Evolutionary conservation across 768 basidiomycete species (phyloP).

Genomic region (Tremella fuciformis): DNA sequence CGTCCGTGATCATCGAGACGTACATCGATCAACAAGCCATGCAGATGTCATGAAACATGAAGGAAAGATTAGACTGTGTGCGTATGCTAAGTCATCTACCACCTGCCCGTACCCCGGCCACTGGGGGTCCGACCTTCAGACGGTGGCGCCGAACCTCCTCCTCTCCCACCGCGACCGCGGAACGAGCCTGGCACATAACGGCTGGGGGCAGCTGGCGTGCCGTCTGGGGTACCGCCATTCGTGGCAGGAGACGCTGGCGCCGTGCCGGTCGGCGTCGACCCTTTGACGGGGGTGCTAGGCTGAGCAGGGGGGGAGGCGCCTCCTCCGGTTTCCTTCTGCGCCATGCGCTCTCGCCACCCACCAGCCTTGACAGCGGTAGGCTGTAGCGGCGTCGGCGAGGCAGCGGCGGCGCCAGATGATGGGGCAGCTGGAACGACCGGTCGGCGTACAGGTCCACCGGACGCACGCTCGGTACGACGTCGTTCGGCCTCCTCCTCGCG

Average conservation of each 20-base stretch:
- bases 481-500: conserved; percentile 53
- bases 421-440: conserved; percentile 12
- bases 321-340: conserved; percentile 53
- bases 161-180: conserved; percentile 14
- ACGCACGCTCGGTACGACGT: conserved; percentile 32
- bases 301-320: conserved; percentile 24
- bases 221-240: conserved; percentile 18
- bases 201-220: conserved; percentile 20
- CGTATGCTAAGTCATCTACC: conserved; percentile 2
- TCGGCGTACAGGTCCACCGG: conserved; percentile 26
- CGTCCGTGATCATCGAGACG: too few relatives aligned
- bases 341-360: conserved; percentile 64
- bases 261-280: conserved; percentile 12
- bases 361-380: conserved; percentile 50
- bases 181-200: conserved; percentile 1
- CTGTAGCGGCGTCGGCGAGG: conserved; percentile 41
- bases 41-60: background rate
- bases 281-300: conserved; percentile 16
- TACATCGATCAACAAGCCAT: background rate
- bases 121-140: conserved; percentile 11
- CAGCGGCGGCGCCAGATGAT: conserved; percentile 33
- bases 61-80: background rate
- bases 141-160: conserved; percentile 14
- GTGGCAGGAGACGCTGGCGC: conserved; percentile 21
- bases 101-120: conserved; percentile 21